Conservation (phyloP, 2,329 filamentous ascomycete genomes). For the Fusarium illudens region DNA sequence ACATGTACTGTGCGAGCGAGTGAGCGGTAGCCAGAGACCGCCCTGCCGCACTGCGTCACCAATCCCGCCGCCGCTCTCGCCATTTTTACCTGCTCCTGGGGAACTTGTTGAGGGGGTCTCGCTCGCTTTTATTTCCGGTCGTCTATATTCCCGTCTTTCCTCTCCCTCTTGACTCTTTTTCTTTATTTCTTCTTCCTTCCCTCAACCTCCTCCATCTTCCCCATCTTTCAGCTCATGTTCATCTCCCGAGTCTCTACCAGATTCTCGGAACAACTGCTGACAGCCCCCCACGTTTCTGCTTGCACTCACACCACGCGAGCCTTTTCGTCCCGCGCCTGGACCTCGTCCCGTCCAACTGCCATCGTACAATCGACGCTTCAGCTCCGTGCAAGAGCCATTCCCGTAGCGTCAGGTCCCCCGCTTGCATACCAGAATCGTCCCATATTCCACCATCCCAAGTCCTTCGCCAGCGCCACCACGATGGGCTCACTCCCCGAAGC, state of each 20-base stretch:
- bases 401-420: not conserved
- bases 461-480: conserved; percentile 26
- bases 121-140: conserved; percentile 17
- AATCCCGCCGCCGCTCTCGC: not conserved
- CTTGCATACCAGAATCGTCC: conserved; percentile 8
- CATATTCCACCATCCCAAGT: conserved; percentile 9
- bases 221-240: conserved; percentile 33
- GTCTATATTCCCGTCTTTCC: conserved; percentile 17
- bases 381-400: conserved; percentile 4
- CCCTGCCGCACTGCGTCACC: conserved; percentile 11
- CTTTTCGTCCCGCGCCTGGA: conserved; percentile 10
- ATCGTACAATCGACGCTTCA: conserved; percentile 12
- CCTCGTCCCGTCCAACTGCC: conserved; percentile 4
- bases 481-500: conserved; percentile 45
- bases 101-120: conserved; percentile 4
- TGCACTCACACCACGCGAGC: conserved; percentile 8
- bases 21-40: conserved; percentile 1
- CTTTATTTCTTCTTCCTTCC: conserved; percentile 2
- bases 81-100: not conserved
- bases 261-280: conserved; percentile 25
- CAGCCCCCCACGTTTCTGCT: conserved; percentile 15
- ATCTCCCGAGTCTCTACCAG: conserved; percentile 21
- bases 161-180: conserved; percentile 6
- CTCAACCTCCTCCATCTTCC: not conserved
- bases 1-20: conserved; percentile 17